Percentiles rank a stretch among this genome's conserved stretches.
phyloP scores from a whole-genome alignment of 2,329 filamentous ascomycete species.

The Gremmenia infestans region DNA sequence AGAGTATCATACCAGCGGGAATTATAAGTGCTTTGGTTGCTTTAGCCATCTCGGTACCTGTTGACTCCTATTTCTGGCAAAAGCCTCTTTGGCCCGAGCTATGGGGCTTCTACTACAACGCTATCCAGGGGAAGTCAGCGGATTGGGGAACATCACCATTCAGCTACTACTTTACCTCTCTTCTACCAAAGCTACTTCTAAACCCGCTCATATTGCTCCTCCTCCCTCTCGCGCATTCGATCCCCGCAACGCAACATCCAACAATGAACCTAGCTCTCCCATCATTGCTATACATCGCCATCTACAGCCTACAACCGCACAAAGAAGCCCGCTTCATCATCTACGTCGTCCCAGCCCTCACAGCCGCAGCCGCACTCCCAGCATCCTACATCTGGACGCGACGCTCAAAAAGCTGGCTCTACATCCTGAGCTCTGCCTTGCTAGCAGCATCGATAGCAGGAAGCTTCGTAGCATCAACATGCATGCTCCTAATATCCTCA shows the following conservation, averaged over 20 bases:
- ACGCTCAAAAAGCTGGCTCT: constrained; percentile 54
- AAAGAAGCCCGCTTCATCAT: constrained; percentile 96
- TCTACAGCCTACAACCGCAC: constrained; percentile 88
- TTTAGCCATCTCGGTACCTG: constrained; percentile 62
- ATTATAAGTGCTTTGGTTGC: constrained; percentile 60
- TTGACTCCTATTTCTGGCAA: constrained; percentile 96
- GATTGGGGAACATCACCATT: constrained; percentile 85
- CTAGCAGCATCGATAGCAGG: constrained; percentile 56
- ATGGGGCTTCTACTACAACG: constrained; percentile 86
- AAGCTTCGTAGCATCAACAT: constrained; percentile 56
- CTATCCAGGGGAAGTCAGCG: constrained; percentile 73
- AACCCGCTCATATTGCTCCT: constrained; percentile 67
- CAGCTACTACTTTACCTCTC: constrained; percentile 79
- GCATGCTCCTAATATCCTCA: constrained; percentile 72
- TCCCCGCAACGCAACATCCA: constrained; percentile 40
- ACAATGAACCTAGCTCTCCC: constrained; percentile 56
- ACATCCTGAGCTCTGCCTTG: constrained; percentile 47
- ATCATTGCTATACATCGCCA: constrained; percentile 62
- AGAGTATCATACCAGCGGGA: constrained; percentile 62
- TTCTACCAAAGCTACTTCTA: constrained; percentile 75
- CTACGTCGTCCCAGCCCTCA: constrained; percentile 77
- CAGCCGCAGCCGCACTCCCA: constrained; percentile 68
- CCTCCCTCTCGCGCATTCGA: constrained; percentile 45
- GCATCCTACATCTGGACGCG: constrained; percentile 67
- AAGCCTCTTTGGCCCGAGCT: constrained; percentile 84